Percentiles rank a stretch among this genome's conserved stretches.
These are phyloP conservation scores for Cercophora sp. DNA, from an alignment of 495 filamentous ascomycete species.

Conservation along the genomic window DNA sequence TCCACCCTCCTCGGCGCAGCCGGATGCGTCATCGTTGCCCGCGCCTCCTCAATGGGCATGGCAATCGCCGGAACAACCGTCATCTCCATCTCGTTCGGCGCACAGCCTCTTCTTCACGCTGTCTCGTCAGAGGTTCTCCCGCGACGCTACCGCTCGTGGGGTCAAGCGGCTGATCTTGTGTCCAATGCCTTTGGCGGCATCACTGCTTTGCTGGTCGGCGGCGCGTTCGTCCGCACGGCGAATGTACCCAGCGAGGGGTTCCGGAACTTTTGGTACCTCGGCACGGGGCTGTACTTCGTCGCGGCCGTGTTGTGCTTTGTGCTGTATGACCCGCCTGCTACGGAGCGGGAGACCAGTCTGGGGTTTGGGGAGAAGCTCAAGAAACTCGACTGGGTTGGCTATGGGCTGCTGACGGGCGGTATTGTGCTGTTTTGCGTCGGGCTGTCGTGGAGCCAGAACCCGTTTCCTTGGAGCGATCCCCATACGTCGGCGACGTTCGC, in stretches of 20 bases:
- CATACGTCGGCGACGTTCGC: conserved; percentile 29
- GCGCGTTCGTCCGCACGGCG: conserved; percentile 24
- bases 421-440: conserved; percentile 33
- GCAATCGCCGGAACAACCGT: conserved; percentile 31
- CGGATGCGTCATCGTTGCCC: conserved; percentile 29
- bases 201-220: conserved; percentile 20
- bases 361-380: conserved; percentile 25
- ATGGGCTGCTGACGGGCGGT: conserved; percentile 23
- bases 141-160: conserved; percentile 25
- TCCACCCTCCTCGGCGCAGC: conserved; percentile 26
- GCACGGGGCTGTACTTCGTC: conserved; percentile 19
- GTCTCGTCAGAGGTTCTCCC: conserved; percentile 36
- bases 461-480: conserved; percentile 29
- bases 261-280: conserved; percentile 30
- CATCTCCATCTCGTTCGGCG: conserved; percentile 26
- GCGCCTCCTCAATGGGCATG: conserved; percentile 29
- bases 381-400: conserved; percentile 34
- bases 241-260: conserved; percentile 24
- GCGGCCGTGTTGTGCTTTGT: conserved; percentile 19
- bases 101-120: conserved; percentile 33
- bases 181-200: conserved; percentile 24
- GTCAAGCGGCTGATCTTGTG: conserved; percentile 26
- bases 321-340: conserved; percentile 24
- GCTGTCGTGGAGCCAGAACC: conserved; percentile 32
- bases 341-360: conserved; percentile 15